Percentiles rank a stretch among this genome's conserved stretches.
phyloP scores from a whole-genome alignment of 2,329 filamentous ascomycete genomes.

The Periconia macrospinosa region DNA sequence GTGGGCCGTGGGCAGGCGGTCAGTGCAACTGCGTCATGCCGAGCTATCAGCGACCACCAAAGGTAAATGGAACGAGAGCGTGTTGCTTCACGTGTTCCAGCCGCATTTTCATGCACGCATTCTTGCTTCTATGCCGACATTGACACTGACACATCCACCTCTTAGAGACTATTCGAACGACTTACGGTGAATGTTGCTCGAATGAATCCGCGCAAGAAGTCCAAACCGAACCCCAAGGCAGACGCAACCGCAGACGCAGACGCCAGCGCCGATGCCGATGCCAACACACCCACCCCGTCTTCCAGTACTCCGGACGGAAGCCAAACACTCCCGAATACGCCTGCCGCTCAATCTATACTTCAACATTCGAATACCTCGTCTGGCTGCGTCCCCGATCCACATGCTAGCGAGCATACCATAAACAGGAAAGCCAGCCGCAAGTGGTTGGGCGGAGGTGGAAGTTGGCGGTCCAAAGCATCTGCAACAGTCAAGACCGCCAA shows the following conservation, averaged over 20 bases:
- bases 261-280: slow-evolving; percentile 13
- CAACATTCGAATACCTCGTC: slow-evolving; percentile 10
- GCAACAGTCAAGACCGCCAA: slow-evolving; percentile 50
- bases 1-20: background rate
- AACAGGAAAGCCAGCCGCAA: slow-evolving; percentile 31
- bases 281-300: slow-evolving; percentile 14
- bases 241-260: slow-evolving; percentile 15
- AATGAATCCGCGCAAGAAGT: slow-evolving; percentile 48
- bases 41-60: slow-evolving; percentile 14
- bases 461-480: slow-evolving; percentile 51
- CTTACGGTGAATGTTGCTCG: slow-evolving; percentile 12
- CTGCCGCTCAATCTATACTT: slow-evolving; percentile 15
- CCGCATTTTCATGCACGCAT: background rate
- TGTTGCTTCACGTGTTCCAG: slow-evolving; percentile 6
- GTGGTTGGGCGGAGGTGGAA: slow-evolving; percentile 49
- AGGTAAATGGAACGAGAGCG: slow-evolving; percentile 12
- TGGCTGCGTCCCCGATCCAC: background rate
- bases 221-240: slow-evolving; percentile 41
- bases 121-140: slow-evolving; percentile 4
- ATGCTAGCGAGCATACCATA: slow-evolving; percentile 17
- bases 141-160: background rate
- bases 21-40: slow-evolving; percentile 13
- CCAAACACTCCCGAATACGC: slow-evolving; percentile 15
- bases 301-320: slow-evolving; percentile 17
- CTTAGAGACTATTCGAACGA: slow-evolving; percentile 13